Evolutionary conservation across 495 filamentous ascomycete species (phyloP), one percentile per base, ranked within the genome.

Genomic region (Podospora sp.): DNA sequence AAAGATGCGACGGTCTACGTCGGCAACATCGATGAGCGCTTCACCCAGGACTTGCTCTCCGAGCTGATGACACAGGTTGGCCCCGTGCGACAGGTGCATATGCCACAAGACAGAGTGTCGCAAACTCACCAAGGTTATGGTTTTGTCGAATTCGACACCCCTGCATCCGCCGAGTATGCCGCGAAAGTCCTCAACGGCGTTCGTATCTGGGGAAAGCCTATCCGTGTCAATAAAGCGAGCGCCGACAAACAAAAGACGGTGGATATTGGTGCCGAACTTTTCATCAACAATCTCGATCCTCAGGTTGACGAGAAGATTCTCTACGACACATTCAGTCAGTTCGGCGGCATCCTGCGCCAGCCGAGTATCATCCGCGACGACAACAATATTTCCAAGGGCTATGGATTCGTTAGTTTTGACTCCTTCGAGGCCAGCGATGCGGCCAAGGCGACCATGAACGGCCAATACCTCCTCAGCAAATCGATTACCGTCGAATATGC

Each of bases 1-100:
- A 98, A 98, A 77, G 95, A 98, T 80, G 94, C 94, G 58, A 99
- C 95, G 20, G 91, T 97, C 76, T 99, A 99, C 79, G 89, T 98
- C 69, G 95, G 95, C 76, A 98, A 98, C 77, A 90, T 99, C 72
- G 95, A 99, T 79, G 95, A 99, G 80, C 90, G 96, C 74, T 92
- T 92, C 62, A 89, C 91, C 62, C 92, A 97, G 78, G 90, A 89
- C 71, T 82, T 97, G 59, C 88, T 99, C 72, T 97, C 92, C 89
- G 95, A 98, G 84, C 85, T 99, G 71, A 97, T 98, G 94, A 86
- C 96, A 49, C 95, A 99, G 82, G 92, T 91, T 68, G 95, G 96
- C 51, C 93, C 93, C 66, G 93, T 99, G 72, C 91, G 96, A 73
- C 97, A 97, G 77, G 94, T 99, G 58, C 95, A 99, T 77, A 84